Evolutionary conservation across 2,329 filamentous ascomycete genomes (phyloP).

Genomic region (Periconia digitata): DNA sequence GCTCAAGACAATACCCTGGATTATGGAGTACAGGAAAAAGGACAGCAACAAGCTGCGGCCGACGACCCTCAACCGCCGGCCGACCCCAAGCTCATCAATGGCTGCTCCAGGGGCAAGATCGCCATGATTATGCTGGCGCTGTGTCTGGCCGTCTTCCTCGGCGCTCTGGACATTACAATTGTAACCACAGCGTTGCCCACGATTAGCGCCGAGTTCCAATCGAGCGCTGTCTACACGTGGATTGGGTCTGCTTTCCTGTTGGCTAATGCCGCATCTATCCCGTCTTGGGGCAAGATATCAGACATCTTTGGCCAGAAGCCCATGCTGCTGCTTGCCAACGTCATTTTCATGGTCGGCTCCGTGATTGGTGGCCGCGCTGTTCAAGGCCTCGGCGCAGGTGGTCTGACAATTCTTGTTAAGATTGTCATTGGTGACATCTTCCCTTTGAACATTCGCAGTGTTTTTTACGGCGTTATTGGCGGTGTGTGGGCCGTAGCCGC

Average conservation of each 20-base stretch:
- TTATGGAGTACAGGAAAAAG: too few relatives aligned
- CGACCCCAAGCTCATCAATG: too few relatives aligned
- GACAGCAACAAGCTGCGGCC: too few relatives aligned
- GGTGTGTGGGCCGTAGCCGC: conserved; percentile 55
- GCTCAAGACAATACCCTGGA: too few relatives aligned
- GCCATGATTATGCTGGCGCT: too few relatives aligned
- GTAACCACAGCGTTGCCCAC: conserved; percentile 64
- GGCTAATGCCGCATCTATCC: background rate
- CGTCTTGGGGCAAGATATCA: background rate
- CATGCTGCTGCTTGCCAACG: background rate
- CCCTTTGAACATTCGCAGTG: background rate
- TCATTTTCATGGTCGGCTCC: background rate
- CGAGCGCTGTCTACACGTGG: conserved; percentile 39
- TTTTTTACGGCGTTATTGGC: conserved; percentile 43
- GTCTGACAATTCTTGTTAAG: conserved; percentile 37
- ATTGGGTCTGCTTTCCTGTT: background rate
- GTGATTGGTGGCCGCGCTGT: conserved; percentile 54
- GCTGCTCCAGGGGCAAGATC: too few relatives aligned
- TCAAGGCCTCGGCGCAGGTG: conserved; percentile 49
- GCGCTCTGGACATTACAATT: too few relatives aligned
- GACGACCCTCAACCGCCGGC: too few relatives aligned
- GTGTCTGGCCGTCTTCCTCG: too few relatives aligned
- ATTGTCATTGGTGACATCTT: conserved; percentile 55
- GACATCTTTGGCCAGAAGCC: background rate
- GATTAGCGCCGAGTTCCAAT: conserved; percentile 58